Evolutionary conservation across 306 rosid genomes (phyloP).

Genomic region (Hippophae rhamnoides): DNA sequence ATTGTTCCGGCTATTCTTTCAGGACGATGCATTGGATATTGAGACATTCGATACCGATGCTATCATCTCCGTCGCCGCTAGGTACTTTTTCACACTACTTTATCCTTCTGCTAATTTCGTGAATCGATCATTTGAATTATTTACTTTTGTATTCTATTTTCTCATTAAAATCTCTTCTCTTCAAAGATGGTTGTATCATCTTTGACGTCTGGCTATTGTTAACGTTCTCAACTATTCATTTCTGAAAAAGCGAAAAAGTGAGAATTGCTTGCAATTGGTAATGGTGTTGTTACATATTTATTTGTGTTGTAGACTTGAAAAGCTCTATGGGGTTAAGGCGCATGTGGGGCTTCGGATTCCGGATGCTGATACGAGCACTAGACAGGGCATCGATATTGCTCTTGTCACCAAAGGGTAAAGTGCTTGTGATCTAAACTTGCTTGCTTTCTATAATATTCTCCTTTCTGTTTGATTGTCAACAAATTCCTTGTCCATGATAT

Average conservation of each 20-base stretch:
- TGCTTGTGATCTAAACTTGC: neutral
- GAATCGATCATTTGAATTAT: neutral
- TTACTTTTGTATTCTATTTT: neutral
- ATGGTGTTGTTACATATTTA: neutral
- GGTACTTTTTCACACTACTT: conserved; percentile 19
- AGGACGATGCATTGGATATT: conserved; percentile 51
- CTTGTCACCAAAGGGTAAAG: conserved; percentile 51
- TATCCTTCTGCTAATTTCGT: too few relatives aligned
- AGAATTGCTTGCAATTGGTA: neutral
- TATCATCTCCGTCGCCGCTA: conserved; percentile 57
- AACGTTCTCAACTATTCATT: too few relatives aligned
- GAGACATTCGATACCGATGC: conserved; percentile 51
- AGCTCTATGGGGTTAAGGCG: conserved; percentile 63
- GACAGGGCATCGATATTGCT: conserved; percentile 64
- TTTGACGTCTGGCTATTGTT: too few relatives aligned
- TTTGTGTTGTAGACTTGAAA: conserved; percentile 39
- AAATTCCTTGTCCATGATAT: too few relatives aligned
- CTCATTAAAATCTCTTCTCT: too few relatives aligned
- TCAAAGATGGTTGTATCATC: too few relatives aligned
- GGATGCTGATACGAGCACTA: conserved; percentile 68
- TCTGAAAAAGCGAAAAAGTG: too few relatives aligned
- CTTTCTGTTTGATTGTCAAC: too few relatives aligned
- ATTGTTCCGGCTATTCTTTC: conserved; percentile 38
- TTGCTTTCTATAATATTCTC: neutral
- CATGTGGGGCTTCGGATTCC: conserved; percentile 85